Percentiles rank a stretch among this genome's conserved stretches.
These are phyloP conservation scores for Davidsoniella australis DNA, from an alignment of 2,329 filamentous ascomycete genomes.

Conservation along the genomic window DNA sequence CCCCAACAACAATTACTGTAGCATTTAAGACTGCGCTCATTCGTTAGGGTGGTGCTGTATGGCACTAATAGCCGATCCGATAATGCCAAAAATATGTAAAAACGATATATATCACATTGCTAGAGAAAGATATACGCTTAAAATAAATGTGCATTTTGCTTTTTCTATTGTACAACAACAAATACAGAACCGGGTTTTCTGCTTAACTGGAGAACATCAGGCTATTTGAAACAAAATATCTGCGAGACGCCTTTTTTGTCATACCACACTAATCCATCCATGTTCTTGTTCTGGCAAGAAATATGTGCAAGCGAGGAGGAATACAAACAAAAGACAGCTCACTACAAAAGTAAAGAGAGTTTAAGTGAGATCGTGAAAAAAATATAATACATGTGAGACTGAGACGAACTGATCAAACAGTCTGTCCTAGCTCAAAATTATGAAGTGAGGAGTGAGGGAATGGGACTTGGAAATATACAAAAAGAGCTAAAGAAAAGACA, in stretches of 20 bases:
- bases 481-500: neutral
- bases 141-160: neutral
- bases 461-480: neutral
- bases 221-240: too few species aligned
- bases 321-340: too few species aligned
- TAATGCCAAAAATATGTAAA: too few species aligned
- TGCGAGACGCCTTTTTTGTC: too few species aligned
- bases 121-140: too few species aligned
- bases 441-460: neutral
- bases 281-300: too few species aligned
- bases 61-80: too few species aligned
- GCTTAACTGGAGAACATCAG: neutral
- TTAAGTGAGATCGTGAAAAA: neutral
- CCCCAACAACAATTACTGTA: slow-evolving; percentile 2
- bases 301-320: too few species aligned
- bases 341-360: too few species aligned
- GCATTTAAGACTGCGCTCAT: neutral
- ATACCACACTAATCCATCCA: too few species aligned
- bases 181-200: neutral
- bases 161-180: neutral
- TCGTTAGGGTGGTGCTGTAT: too few species aligned
- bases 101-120: too few species aligned
- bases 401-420: neutral
- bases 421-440: neutral
- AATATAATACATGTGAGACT: neutral